Conservation (phyloP, 768 basidiomycete genomes). For the Rubroboletus satanas region DNA sequence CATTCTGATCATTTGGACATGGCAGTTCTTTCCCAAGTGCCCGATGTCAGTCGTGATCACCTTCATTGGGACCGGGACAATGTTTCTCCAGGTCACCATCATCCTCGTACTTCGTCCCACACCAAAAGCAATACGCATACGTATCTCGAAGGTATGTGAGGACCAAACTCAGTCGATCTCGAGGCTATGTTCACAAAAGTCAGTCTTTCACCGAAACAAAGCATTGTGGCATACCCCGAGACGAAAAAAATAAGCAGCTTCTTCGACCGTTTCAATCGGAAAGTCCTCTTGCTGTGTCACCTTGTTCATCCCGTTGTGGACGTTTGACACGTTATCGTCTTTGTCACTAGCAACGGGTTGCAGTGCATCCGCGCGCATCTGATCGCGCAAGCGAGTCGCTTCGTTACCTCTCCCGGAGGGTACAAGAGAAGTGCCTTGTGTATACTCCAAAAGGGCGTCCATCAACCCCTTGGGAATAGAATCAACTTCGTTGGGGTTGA, state of each 20-base stretch:
- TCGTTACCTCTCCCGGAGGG: slow-evolving; percentile 17
- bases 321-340: slow-evolving; percentile 32
- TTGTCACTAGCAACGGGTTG: slow-evolving; percentile 40
- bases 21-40: background rate
- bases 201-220: slow-evolving; percentile 9
- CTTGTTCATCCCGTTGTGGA: slow-evolving; percentile 14
- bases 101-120: slow-evolving; percentile 69
- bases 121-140: slow-evolving; percentile 86
- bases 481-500: slow-evolving; percentile 61
- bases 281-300: slow-evolving; percentile 35
- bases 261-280: slow-evolving; percentile 56
- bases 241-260: slow-evolving; percentile 63
- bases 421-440: slow-evolving; percentile 17
- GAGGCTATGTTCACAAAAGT: slow-evolving; percentile 46
- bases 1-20: background rate
- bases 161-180: slow-evolving; percentile 63
- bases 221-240: slow-evolving; percentile 46
- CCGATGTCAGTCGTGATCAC: slow-evolving; percentile 65
- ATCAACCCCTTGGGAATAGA: slow-evolving; percentile 65
- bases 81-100: slow-evolving; percentile 54
- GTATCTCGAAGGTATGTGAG: slow-evolving; percentile 69
- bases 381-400: slow-evolving; percentile 54
- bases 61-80: slow-evolving; percentile 77
- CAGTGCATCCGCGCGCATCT: slow-evolving; percentile 75
- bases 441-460: slow-evolving; percentile 49